Evolutionary conservation across 2,329 filamentous ascomycete genomes (phyloP).

Genomic region (Dactylellina haptotyla): DNA sequence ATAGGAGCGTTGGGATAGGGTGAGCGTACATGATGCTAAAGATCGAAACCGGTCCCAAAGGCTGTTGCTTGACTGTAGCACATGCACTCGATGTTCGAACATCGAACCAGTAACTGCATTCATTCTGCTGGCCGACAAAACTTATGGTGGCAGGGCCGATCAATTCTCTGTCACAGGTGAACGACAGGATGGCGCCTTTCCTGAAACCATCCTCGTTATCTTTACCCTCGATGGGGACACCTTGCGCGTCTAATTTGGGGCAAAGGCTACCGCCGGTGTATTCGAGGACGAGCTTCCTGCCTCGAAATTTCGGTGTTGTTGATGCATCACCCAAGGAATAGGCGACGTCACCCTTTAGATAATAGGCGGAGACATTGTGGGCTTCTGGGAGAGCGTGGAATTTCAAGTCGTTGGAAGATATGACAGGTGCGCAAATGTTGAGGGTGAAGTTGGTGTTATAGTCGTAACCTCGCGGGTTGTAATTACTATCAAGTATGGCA

Average conservation of each 20-base stretch:
- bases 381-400: constrained; percentile 29
- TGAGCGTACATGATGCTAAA: constrained; percentile 86
- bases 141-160: constrained; percentile 75
- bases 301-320: constrained; percentile 68
- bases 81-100: constrained; percentile 87
- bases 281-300: constrained; percentile 79
- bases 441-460: constrained; percentile 83
- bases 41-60: constrained; percentile 75
- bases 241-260: constrained; percentile 60
- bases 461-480: constrained; percentile 74
- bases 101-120: constrained; percentile 96
- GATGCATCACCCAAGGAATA: constrained; percentile 52
- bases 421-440: constrained; percentile 79
- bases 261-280: constrained; percentile 82
- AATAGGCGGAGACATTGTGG: constrained; percentile 82
- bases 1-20: constrained; percentile 1
- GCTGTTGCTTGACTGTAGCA: constrained; percentile 72
- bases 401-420: constrained; percentile 44
- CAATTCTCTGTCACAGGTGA: constrained; percentile 87
- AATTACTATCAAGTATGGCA: constrained; percentile 38
- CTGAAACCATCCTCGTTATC: constrained; percentile 63
- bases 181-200: constrained; percentile 89
- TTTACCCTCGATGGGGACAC: constrained; percentile 61
- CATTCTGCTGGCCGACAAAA: constrained; percentile 88
- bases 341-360: constrained; percentile 64